Conservation (phyloP, 371 early-diverging fungal genomes). For the Zychaea mexicana region DNA sequence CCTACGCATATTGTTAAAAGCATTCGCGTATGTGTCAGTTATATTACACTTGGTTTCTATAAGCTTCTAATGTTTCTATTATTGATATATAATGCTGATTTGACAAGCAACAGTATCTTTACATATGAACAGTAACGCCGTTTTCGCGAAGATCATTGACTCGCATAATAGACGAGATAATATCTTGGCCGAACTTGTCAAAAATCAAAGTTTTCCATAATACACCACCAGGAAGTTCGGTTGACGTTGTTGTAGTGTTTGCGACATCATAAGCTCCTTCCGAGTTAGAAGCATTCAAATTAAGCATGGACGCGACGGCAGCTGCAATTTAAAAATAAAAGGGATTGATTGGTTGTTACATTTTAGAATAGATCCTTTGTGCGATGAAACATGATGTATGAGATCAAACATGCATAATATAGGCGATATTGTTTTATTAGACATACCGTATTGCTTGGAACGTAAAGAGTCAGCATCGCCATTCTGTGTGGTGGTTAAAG, state of each 20-base stretch:
- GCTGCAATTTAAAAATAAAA: constrained; percentile 11
- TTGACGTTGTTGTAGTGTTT: constrained; percentile 2
- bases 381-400: neutral
- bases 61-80: no score
- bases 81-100: no score
- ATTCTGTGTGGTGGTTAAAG: neutral
- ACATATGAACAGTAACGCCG: constrained; percentile 99
- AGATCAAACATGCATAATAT: no score
- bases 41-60: no score
- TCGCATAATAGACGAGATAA: constrained; percentile 96
- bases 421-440: no score
- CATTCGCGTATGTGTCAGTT: no score
- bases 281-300: constrained; percentile 32
- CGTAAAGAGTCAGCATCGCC: constrained; percentile 16
- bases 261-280: constrained; percentile 8
- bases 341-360: no score
- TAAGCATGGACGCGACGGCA: constrained; percentile 61
- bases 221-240: constrained; percentile 26
- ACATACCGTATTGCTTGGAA: constrained; percentile 27
- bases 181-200: constrained; percentile 92
- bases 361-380: neutral
- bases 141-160: constrained; percentile 97
- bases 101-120: no score
- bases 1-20: constrained; percentile 36
- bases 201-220: constrained; percentile 98